Evolutionary conservation across 768 basidiomycete genomes (phyloP).

Genomic region (Phylloporus sp.): DNA sequence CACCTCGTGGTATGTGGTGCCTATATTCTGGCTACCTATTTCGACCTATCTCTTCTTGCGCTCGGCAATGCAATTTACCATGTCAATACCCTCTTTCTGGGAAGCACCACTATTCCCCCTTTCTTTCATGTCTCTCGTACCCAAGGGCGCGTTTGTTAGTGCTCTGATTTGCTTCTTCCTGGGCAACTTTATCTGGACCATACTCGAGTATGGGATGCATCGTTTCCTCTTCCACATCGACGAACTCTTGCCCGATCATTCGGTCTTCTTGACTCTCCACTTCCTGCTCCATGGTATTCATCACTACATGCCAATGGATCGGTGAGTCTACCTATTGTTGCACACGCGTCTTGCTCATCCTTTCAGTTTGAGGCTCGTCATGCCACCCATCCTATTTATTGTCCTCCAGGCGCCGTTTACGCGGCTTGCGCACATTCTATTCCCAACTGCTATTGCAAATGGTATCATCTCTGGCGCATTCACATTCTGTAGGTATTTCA

Average conservation of each 20-base stretch:
- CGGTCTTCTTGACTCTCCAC: conserved; percentile 76
- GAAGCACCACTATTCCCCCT: conserved; percentile 53
- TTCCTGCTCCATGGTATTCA: conserved; percentile 95
- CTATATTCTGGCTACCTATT: conserved; percentile 89
- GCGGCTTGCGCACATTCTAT: conserved; percentile 70
- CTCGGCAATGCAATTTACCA: conserved; percentile 77
- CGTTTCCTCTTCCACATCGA: conserved; percentile 98
- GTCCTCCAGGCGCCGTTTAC: conserved; percentile 83
- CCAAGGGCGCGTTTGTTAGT: conserved; percentile 48
- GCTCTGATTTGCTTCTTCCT: conserved; percentile 65
- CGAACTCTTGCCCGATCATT: conserved; percentile 75
- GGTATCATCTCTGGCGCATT: conserved; percentile 82
- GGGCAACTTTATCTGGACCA: conserved; percentile 90
- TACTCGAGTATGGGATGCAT: conserved; percentile 89
- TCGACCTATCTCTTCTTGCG: conserved; percentile 72
- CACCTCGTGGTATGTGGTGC: conserved; percentile 92
- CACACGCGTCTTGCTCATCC: conserved; percentile 1
- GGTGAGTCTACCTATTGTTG: conserved; percentile 39
- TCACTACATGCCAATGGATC: conserved; percentile 96
- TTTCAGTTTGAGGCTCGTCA: conserved; percentile 81
- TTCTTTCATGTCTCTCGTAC: conserved; percentile 41
- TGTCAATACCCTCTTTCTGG: conserved; percentile 61
- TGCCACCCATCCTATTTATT: conserved; percentile 87
- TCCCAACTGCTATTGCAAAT: conserved; percentile 83
- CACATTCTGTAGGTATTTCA: conserved; percentile 56